phyloP scores from a whole-genome alignment of 2,329 filamentous ascomycete species.

The Trichothecium roseum region DNA sequence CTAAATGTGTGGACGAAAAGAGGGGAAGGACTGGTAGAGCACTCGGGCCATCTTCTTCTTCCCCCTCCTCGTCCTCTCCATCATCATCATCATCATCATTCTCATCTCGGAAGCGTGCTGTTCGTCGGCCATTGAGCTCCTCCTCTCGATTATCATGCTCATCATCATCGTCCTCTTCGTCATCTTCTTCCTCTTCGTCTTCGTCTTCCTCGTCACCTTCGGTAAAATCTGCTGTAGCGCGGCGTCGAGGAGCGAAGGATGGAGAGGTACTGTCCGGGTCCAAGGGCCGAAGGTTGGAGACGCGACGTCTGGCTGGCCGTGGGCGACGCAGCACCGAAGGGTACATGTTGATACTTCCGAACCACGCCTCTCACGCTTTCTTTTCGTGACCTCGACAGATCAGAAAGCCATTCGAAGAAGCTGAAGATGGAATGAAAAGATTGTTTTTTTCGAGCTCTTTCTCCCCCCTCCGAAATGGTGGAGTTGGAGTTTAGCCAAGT shows the following conservation, averaged over 20 bases:
- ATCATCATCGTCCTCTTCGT: constrained; percentile 29
- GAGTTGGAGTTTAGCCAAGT: too few species aligned
- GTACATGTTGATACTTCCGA: constrained; percentile 18
- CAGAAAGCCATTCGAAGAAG: too few species aligned
- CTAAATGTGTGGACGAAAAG: constrained; percentile 69
- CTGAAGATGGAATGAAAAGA: too few species aligned
- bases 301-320: constrained; percentile 21
- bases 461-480: too few species aligned
- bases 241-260: constrained; percentile 17
- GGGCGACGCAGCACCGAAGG: constrained; percentile 23
- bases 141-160: constrained; percentile 4
- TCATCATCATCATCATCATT: constrained; percentile 34
- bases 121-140: neutral
- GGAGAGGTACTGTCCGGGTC: constrained; percentile 3
- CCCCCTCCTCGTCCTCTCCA: constrained; percentile 33
- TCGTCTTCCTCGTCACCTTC: constrained; percentile 47
- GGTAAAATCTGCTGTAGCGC: constrained; percentile 55
- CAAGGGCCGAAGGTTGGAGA: constrained; percentile 16
- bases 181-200: too few species aligned
- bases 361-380: too few species aligned
- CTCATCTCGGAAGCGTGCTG: constrained; percentile 5
- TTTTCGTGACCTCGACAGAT: too few species aligned
- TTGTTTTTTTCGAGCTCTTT: too few species aligned
- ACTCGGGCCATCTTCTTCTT: constrained; percentile 16
- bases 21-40: constrained; percentile 52